Evolutionary conservation across 2,329 filamentous ascomycete species (phyloP).

Genomic region (Emmonsiellopsis sp.): DNA sequence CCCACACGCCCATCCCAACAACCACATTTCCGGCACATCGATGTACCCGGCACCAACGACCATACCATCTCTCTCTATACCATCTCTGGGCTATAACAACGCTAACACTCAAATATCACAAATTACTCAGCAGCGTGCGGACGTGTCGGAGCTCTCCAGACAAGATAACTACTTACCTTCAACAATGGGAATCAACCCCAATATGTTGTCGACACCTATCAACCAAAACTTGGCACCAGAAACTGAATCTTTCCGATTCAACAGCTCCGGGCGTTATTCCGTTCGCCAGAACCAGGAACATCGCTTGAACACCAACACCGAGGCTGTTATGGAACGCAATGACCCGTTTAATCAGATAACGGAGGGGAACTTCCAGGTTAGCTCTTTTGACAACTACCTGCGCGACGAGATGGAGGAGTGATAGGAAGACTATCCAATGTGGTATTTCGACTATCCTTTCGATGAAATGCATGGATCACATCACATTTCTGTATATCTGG

Average conservation of each 20-base stretch:
- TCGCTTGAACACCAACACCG: slow-evolving; percentile 8
- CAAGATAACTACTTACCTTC: too few species aligned
- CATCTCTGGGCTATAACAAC: too few species aligned
- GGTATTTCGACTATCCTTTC: too few species aligned
- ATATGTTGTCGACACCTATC: not conserved
- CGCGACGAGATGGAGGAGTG: too few species aligned
- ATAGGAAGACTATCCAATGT: too few species aligned
- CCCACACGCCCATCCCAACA: too few species aligned
- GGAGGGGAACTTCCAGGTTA: not conserved
- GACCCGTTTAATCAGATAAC: slow-evolving; percentile 8
- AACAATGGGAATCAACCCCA: too few species aligned
- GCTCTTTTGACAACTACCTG: slow-evolving; percentile 11
- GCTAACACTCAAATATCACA: not conserved
- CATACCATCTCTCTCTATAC: too few species aligned
- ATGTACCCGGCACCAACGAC: too few species aligned
- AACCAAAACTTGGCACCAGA: not conserved
- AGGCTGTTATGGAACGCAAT: slow-evolving; percentile 9
- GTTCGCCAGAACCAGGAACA: slow-evolving; percentile 9
- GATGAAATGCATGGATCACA: too few species aligned
- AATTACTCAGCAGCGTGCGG: not conserved
- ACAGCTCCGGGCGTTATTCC: slow-evolving; percentile 4
- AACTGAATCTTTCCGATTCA: slow-evolving; percentile 6
- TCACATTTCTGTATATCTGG: too few species aligned
- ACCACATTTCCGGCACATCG: too few species aligned
- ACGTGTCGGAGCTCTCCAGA: not conserved